Conservation (phyloP, 2,329 filamentous ascomycete species). For the Xylariaceae sp. region DNA sequence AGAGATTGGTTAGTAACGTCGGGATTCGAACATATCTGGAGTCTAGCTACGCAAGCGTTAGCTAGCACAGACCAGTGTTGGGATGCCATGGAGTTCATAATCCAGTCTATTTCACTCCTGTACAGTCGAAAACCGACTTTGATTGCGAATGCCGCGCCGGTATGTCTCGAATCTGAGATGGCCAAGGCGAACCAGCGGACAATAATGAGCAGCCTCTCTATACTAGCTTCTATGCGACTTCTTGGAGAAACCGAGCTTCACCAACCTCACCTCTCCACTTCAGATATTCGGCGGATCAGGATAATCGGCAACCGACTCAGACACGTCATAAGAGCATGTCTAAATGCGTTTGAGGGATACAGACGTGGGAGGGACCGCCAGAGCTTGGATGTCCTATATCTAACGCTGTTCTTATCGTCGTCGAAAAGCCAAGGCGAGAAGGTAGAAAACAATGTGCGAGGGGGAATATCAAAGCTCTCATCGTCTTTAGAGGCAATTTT, state of each 20-base stretch:
- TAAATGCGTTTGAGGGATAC: constrained; percentile 21
- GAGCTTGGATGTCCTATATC: constrained; percentile 22
- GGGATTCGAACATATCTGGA: constrained; percentile 40
- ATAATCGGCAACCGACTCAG: constrained; percentile 24
- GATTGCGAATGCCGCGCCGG: constrained; percentile 7
- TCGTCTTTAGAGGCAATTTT: constrained; percentile 6
- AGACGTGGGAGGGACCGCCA: constrained; percentile 15
- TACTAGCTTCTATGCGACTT: constrained; percentile 33
- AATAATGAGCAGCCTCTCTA: constrained; percentile 39
- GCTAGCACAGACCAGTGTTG: constrained; percentile 30
- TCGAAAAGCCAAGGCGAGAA: constrained; percentile 9
- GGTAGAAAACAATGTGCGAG: constrained; percentile 13
- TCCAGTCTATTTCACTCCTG: constrained; percentile 33
- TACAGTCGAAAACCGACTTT: constrained; percentile 22
- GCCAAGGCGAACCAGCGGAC: constrained; percentile 32
- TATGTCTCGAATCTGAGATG: constrained; percentile 22
- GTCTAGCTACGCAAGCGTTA: constrained; percentile 34
- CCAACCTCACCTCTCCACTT: constrained; percentile 11
- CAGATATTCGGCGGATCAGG: constrained; percentile 19
- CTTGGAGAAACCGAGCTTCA: constrained; percentile 26
- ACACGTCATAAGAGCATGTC: constrained; percentile 31
- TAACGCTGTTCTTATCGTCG: constrained; percentile 27
- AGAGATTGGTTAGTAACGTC: constrained; percentile 41
- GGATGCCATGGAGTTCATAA: constrained; percentile 36
- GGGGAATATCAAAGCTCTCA: constrained; percentile 20